phyloP scores from a whole-genome alignment of 108 stramenopile genomes.

The Skeletonema tropicum region DNA sequence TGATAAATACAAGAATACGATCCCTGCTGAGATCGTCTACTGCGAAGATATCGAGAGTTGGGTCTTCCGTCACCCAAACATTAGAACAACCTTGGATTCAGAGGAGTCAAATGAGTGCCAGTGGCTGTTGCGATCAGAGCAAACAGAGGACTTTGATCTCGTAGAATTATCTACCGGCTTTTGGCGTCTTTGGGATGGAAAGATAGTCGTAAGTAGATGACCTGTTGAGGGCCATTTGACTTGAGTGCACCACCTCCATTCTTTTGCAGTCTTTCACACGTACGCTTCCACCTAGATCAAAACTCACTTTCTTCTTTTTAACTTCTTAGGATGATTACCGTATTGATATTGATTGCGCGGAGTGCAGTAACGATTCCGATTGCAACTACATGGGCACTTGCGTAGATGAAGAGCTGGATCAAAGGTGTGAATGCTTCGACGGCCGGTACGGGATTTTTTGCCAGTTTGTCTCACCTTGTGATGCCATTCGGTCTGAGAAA shows the following conservation, averaged over 20 bases:
- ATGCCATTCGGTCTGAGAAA: slow-evolving; percentile 26
- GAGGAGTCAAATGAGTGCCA: slow-evolving; percentile 4
- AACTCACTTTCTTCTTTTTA: neutral
- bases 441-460: slow-evolving; percentile 12
- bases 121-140: slow-evolving; percentile 24
- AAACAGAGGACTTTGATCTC: slow-evolving; percentile 27
- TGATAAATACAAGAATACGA: neutral
- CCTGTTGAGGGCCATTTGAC: neutral
- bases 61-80: slow-evolving; percentile 22
- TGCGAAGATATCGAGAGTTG: slow-evolving; percentile 30
- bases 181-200: slow-evolving; percentile 40
- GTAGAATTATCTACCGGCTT: slow-evolving; percentile 25
- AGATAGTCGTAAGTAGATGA: slow-evolving; percentile 1
- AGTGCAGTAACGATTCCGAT: neutral
- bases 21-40: slow-evolving; percentile 38
- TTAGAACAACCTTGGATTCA: slow-evolving; percentile 13
- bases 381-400: slow-evolving; percentile 40
- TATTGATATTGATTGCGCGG: neutral
- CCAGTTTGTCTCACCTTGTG: slow-evolving; percentile 25
- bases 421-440: slow-evolving; percentile 10
- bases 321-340: neutral
- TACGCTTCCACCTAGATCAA: neutral
- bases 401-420: neutral
- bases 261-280: too few species aligned
- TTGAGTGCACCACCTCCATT: too few species aligned